A percentile compares a stretch with the other conserved stretches of the same genome.
Conservation (phyloP, 1,139 yeast genomes). For the Scheffersomyces insectosa region DNA sequence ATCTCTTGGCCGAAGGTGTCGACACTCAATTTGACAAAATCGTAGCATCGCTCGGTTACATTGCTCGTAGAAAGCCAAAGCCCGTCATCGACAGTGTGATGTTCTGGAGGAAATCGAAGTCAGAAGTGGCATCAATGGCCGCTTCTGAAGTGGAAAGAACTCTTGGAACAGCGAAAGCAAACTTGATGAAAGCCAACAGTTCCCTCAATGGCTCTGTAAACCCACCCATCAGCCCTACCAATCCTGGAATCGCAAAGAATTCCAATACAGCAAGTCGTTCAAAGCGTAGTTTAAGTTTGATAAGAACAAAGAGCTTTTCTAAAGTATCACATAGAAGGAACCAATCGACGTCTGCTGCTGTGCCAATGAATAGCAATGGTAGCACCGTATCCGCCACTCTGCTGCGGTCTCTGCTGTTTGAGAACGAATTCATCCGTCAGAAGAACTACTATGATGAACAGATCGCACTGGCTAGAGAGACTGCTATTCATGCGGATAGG, state of each 20-base stretch:
- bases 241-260: conserved; percentile 20
- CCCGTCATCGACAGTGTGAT: conserved; percentile 97
- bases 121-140: conserved; percentile 81
- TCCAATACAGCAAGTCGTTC: conserved; percentile 19
- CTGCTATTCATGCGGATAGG: conserved; percentile 82
- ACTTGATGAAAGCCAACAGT: conserved; percentile 5
- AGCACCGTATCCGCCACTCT: conserved; percentile 10
- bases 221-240: conserved; percentile 6
- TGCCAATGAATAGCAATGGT: conserved; percentile 1
- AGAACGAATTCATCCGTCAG: conserved; percentile 22
- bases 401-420: conserved; percentile 8
- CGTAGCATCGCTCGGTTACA: conserved; percentile 82
- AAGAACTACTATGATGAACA: conserved; percentile 36
- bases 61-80: conserved; percentile 86
- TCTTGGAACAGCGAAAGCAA: conserved; percentile 15
- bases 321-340: conserved; percentile 40
- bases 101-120: conserved; percentile 94
- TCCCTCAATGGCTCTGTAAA: background rate
- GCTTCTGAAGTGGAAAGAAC: conserved; percentile 58
- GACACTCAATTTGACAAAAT: conserved; percentile 87
- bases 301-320: conserved; percentile 44
- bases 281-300: conserved; percentile 42
- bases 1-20: conserved; percentile 81
- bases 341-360: conserved; percentile 33
- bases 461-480: conserved; percentile 60